Conservation (phyloP, 805 yeast species). For the Ogataea salicorniae region DNA sequence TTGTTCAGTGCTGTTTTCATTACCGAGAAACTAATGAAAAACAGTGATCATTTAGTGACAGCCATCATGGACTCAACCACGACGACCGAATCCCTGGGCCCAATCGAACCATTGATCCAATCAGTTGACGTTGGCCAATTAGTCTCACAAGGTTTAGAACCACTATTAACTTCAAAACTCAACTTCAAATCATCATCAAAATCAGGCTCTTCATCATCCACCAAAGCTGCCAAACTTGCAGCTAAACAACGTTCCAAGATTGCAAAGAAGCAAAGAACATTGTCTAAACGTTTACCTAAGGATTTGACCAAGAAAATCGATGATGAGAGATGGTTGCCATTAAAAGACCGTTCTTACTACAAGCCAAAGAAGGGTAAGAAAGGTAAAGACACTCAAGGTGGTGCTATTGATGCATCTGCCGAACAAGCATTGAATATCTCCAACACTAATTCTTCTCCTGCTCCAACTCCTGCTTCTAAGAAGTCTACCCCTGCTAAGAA, state of each 20-base stretch:
- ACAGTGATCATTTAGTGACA: conserved; percentile 11
- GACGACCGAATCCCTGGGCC: conserved; percentile 5
- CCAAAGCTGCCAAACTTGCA: conserved; percentile 5
- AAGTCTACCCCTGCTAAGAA: conserved; percentile 17
- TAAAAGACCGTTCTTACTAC: conserved; percentile 79
- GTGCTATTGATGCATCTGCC: conserved; percentile 42
- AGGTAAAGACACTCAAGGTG: conserved; percentile 56
- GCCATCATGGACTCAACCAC: conserved; percentile 14
- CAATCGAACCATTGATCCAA: conserved; percentile 24
- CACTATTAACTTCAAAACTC: conserved; percentile 16
- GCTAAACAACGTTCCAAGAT: conserved; percentile 9
- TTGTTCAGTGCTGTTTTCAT: conserved; percentile 23
- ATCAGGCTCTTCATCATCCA: not conserved
- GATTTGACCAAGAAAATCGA: conserved; percentile 34
- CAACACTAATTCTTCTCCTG: conserved; percentile 6
- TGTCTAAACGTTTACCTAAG: conserved; percentile 26
- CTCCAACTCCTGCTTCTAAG: conserved; percentile 9
- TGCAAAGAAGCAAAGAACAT: conserved; percentile 22
- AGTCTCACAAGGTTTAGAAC: conserved; percentile 25
- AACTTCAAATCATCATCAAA: not conserved
- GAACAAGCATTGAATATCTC: conserved; percentile 32
- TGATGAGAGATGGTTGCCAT: conserved; percentile 87
- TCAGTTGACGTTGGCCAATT: conserved; percentile 30
- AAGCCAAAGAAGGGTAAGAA: conserved; percentile 70
- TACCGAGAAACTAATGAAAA: conserved; percentile 12